phyloP scores from a whole-genome alignment of 371 early-diverging fungal species.

The Batkoa obscura region DNA sequence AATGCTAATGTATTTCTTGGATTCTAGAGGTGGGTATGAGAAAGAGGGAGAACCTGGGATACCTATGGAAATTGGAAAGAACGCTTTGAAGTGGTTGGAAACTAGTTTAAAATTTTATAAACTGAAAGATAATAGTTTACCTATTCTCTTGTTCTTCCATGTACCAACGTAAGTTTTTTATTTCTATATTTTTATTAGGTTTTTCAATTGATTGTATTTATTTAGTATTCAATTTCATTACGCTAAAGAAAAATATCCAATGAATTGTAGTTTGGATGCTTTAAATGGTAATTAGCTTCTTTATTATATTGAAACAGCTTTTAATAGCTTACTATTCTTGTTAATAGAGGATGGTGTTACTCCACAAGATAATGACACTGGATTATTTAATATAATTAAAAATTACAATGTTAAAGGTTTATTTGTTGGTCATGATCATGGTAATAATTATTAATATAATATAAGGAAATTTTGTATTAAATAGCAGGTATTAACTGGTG shows the following conservation, averaged over 20 bases:
- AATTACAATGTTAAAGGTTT: background rate
- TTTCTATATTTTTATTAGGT: background rate
- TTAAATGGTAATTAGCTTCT: background rate
- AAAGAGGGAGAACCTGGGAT: background rate
- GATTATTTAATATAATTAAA: background rate
- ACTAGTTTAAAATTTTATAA: background rate
- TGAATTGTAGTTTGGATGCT: background rate
- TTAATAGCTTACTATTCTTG: background rate
- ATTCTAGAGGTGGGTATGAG: background rate
- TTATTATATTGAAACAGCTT: background rate
- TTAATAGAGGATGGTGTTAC: background rate
- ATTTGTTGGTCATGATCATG: conserved; percentile 1
- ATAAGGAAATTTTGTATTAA: background rate
- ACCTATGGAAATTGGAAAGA: background rate
- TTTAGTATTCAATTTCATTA: background rate
- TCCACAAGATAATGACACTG: background rate
- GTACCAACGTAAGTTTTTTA: background rate
- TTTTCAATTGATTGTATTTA: background rate
- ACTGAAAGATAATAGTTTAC: background rate
- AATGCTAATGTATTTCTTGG: background rate
- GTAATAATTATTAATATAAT: background rate
- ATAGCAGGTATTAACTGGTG: background rate
- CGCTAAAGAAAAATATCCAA: background rate
- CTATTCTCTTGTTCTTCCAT: background rate
- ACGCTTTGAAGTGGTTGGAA: background rate